Percentiles rank a stretch among this genome's conserved stretches.
Evolutionary conservation across 495 filamentous ascomycete genomes (phyloP).

Genomic region (Amniculicola lignicola): DNA sequence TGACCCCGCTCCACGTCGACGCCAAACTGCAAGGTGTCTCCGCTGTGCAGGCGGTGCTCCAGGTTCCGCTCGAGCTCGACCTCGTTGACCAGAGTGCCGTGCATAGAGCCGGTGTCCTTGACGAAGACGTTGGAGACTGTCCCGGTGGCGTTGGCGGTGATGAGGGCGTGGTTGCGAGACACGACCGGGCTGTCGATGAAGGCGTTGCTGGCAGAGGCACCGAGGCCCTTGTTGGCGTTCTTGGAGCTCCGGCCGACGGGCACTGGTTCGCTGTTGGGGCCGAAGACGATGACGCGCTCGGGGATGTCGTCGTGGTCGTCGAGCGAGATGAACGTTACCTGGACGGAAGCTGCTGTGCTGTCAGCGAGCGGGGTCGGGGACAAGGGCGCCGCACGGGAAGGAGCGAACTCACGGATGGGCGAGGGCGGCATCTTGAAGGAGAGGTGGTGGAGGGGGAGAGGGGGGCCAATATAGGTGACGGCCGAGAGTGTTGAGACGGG

Average conservation of each 20-base stretch:
- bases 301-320: constrained; percentile 25
- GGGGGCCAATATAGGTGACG: no score
- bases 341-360: constrained; percentile 7
- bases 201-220: constrained; percentile 56
- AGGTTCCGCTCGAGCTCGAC: not conserved
- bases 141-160: constrained; percentile 36
- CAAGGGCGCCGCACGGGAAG: no score
- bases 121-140: constrained; percentile 22
- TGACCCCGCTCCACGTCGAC: constrained; percentile 21
- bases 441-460: no score
- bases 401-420: no score
- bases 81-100: constrained; percentile 32
- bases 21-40: constrained; percentile 32
- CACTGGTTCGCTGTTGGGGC: constrained; percentile 23
- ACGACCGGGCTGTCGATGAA: constrained; percentile 80
- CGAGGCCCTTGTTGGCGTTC: constrained; percentile 49
- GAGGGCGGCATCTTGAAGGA: no score
- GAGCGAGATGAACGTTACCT: constrained; percentile 20
- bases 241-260: constrained; percentile 62
- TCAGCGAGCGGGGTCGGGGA: not conserved
- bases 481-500: no score
- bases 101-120: constrained; percentile 30
- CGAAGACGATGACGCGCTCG: constrained; percentile 23
- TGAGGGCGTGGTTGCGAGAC: constrained; percentile 70
- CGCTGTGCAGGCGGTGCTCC: constrained; percentile 16